Evolutionary conservation across 2,329 filamentous ascomycete species (phyloP), one percentile per base, ranked within the genome.

Genomic region (Plenodomus tracheiphilus): DNA sequence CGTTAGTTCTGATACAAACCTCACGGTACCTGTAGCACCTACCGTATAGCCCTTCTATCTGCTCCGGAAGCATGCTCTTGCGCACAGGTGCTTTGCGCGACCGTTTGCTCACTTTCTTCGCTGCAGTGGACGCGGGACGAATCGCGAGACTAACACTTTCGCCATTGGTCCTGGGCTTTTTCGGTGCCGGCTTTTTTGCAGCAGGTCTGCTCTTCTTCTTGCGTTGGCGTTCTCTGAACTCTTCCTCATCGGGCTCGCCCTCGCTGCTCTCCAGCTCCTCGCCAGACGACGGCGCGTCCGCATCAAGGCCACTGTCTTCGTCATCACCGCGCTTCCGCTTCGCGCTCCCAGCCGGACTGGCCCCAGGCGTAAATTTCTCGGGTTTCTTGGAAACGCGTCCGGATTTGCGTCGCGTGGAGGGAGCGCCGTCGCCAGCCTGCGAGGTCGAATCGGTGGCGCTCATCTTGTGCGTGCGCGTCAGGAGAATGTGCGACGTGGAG

Each of bases 41-140:
- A 83, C 80, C 81, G 62, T 83, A 87, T 15, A 87, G 69, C 9
- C 84, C 79, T 41, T 74, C 83, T 17, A 75, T 76, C 52, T 81
- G 77, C 35, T 55, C 59, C 10, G 76, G 77, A 46, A 79, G 76
- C 49, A 78, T 75, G 60, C 77, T 80, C 49, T 79, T 79, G 51
- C 79, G 75, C 19, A 78, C 70, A 36, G 77, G 78, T 39, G 76
- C 75, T 58, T 81, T 83, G 60, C 78, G 62, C 47, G 68, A 62
- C 46, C 65, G 78, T 37, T 76, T 71, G 32, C 73, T 59, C 11
- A 51, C 22, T 48, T 75, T 75, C 61, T 71, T 76, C 28, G 70
- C 68, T 56, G 74, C 73, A 46, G 46, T 50, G 6, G 54, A 51
- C 36, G 74, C 70, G 6, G 80, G 79, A 19, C 83, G 77, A 40